Percentiles rank a stretch among this genome's conserved stretches.
phyloP scores from a whole-genome alignment of 768 basidiomycete genomes.

The Tylopilus balloui region DNA sequence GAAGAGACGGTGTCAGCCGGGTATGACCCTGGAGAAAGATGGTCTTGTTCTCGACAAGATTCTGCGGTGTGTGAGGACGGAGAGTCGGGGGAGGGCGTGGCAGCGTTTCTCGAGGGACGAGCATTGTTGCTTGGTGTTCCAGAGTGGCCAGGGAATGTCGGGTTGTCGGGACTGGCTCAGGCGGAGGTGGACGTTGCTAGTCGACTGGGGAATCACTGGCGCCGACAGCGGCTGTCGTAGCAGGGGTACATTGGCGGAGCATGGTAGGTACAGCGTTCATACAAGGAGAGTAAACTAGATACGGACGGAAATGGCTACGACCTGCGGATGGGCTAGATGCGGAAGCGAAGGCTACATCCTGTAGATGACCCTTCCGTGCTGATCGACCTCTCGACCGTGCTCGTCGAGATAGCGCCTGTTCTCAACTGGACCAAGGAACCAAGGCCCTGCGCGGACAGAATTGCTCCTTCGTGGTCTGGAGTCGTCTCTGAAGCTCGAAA shows the following conservation, averaged over 20 bases:
- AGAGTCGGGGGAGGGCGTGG: background rate
- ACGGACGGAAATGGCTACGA: constrained; percentile 11
- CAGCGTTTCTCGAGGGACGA: constrained; percentile 49
- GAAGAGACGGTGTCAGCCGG: background rate
- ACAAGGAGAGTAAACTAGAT: constrained; percentile 2
- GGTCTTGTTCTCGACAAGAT: background rate
- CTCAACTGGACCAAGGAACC: constrained; percentile 19
- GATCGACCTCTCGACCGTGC: constrained; percentile 28
- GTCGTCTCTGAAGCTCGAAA: constrained; percentile 21
- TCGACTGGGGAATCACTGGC: constrained; percentile 58
- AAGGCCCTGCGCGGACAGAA: constrained; percentile 18
- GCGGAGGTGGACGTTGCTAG: constrained; percentile 62
- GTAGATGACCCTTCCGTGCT: constrained; percentile 22
- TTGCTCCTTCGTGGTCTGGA: constrained; percentile 13
- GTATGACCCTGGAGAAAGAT: background rate
- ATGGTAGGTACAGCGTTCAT: background rate
- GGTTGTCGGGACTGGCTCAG: constrained; percentile 33
- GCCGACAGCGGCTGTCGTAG: constrained; percentile 49
- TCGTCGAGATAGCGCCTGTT: constrained; percentile 18
- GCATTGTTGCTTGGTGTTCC: constrained; percentile 43
- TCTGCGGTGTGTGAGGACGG: background rate
- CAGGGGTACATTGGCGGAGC: background rate
- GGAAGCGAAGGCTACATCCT: constrained; percentile 17
- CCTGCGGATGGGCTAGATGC: constrained; percentile 16
- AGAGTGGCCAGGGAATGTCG: constrained; percentile 4